Evolutionary conservation across 345 rosid genomes (phyloP).

Genomic region (Arabidopsis arenosa): DNA sequence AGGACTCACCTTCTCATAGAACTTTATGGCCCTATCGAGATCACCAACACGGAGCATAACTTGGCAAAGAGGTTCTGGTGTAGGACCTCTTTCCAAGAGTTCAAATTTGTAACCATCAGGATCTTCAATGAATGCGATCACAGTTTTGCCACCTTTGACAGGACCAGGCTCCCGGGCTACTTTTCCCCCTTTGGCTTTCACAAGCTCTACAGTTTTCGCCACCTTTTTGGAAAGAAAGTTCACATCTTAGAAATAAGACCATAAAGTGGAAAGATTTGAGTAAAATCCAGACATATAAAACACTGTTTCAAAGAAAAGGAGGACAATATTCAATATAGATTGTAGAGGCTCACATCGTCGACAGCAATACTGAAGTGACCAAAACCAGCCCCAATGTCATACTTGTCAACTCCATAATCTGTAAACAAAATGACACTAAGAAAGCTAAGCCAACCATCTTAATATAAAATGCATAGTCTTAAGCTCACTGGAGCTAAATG

Average conservation of each 20-base stretch:
- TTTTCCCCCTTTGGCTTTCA: constrained; percentile 92
- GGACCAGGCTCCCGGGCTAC: constrained; percentile 94
- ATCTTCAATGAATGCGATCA: constrained; percentile 93
- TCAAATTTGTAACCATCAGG: constrained; percentile 99
- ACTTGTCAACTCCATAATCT: constrained; percentile 97
- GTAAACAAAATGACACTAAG: constrained; percentile 21
- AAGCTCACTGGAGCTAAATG: neutral
- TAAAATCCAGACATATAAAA: neutral
- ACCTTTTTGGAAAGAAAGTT: constrained; percentile 51
- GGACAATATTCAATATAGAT: neutral
- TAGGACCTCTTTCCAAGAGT: constrained; percentile 93
- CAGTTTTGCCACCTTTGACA: constrained; percentile 89
- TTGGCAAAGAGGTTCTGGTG: constrained; percentile 98
- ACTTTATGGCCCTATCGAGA: constrained; percentile 85
- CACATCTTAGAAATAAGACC: constrained; percentile 9
- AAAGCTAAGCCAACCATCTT: constrained; percentile 4
- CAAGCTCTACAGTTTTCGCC: constrained; percentile 80
- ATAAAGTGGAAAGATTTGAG: neutral
- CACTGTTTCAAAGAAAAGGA: neutral
- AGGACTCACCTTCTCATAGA: constrained; percentile 84
- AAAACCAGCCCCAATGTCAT: constrained; percentile 86
- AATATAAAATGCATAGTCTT: neutral
- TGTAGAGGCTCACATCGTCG: constrained; percentile 75
- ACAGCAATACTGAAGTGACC: constrained; percentile 98
- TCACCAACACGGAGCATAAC: constrained; percentile 99